These are phyloP conservation scores for Priceomyces haplophilus DNA, from an alignment of 805 yeast genomes.

Conservation along the genomic window DNA sequence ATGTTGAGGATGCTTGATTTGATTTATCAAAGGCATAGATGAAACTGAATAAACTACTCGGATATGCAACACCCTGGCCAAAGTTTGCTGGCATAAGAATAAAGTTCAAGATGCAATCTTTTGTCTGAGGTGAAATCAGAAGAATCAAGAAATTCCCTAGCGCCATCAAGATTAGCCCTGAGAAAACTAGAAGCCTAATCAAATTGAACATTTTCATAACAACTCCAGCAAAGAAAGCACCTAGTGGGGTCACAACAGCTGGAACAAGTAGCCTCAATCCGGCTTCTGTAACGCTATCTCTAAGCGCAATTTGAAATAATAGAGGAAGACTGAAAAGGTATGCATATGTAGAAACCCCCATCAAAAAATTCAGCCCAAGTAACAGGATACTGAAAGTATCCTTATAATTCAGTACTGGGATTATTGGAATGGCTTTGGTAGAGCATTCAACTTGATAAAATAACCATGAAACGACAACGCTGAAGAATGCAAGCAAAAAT, in stretches of 20 bases:
- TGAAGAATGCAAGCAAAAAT: conserved; percentile 11
- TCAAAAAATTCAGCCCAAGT: conserved; percentile 28
- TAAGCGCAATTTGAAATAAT: conserved; percentile 39
- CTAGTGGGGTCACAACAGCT: conserved; percentile 41
- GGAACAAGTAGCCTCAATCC: conserved; percentile 43
- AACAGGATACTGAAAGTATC: conserved; percentile 19
- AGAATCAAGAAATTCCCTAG: conserved; percentile 33
- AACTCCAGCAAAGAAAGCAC: conserved; percentile 38
- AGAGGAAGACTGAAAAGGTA: conserved; percentile 42
- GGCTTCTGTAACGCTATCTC: conserved; percentile 38
- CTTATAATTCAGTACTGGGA: conserved; percentile 27
- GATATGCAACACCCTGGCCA: conserved; percentile 40
- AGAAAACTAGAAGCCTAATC: conserved; percentile 23
- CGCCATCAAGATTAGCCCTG: conserved; percentile 34
- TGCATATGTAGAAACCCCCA: conserved; percentile 40
- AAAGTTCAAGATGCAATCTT: conserved; percentile 24
- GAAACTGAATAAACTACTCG: conserved; percentile 34
- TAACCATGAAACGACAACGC: conserved; percentile 10
- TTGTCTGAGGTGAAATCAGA: conserved; percentile 16
- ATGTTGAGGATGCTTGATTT: conserved; percentile 39
- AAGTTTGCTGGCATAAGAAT: conserved; percentile 33
- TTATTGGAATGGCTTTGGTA: conserved; percentile 28
- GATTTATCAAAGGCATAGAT: conserved; percentile 28
- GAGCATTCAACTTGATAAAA: conserved; percentile 19
- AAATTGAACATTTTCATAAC: conserved; percentile 30